Base-by-base conservation (phyloP, 1,139 yeast species). In the Geotrichum histeridarum region DNA sequence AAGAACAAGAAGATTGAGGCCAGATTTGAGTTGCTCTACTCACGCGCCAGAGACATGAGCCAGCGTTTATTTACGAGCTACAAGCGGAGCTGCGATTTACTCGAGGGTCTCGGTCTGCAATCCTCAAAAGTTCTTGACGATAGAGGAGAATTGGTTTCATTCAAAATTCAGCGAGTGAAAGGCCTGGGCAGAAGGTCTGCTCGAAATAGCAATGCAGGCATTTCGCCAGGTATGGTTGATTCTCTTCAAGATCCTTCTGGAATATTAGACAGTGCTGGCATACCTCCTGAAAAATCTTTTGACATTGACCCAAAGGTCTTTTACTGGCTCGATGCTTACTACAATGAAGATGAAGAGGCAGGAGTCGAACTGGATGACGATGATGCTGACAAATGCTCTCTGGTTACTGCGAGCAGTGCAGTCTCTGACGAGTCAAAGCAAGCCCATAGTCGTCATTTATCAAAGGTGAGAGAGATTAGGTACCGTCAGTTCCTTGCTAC, bases 31-130 rank as follows among this genome's bases (percentile, higher is more conserved):
- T 44, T 57, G 46, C 56, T 54, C 39, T 56, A 60, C 44, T 56
- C 59, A 15, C 55, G 62, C 36, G 64, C 75, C 33, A 70, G 69
- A 39, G 76, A 71, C 42, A 59, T 77, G 47, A 68, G 75, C 46
- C 70, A 68, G 50, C 66, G 71, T 38, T 60, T 76, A 14, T 70
- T 63, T 55, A 65, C 70, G 5, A 69, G 73, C 39, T 65, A 75
- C 54, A 63, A 67, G n/a, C 67, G 83, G 42, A 76, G 80, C 52
- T 82, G 87, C 62, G 73, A 78, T 52, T 73, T 86, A 1, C 73
- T 91, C 53, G 96, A 88, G 64, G 78, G 86, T 1, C 82, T 90
- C 77, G 98, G 98, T 0, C 73, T 91, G 52, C 73, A 70, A 58
- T 70, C 71, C 0, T 57, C 63, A 32, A 68, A 68, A 45, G 68